Evolutionary conservation across 2,329 filamentous ascomycete species (phyloP), one percentile per base, ranked within the genome.

Genomic region (Anthostomella pinea): DNA sequence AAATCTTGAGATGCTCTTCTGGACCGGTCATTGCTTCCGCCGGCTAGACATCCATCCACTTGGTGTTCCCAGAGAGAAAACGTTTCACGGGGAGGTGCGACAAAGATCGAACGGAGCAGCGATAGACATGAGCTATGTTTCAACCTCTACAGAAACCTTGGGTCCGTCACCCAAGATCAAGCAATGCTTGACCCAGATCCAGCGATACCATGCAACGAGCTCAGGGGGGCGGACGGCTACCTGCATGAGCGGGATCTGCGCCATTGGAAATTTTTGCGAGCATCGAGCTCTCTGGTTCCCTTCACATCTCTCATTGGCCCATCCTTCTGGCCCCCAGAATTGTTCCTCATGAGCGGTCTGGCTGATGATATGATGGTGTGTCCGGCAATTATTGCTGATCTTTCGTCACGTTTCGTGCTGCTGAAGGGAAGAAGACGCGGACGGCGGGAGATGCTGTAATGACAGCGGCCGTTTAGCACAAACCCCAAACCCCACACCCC

Each of bases 401-500:
- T 17, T 23, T 30, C 29, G 30, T 36, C 24, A n/a, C n/a, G n/a
- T n/a, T n/a, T n/a, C n/a, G n/a, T n/a, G n/a, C n/a, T n/a, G n/a
- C n/a, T n/a, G n/a, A n/a, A n/a, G n/a, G n/a, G 6, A 22, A 31
- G n/a, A 31, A 31, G 29, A 20, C 13, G 16, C 3, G 17, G 28
- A 17, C 8, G 28, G 13, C 15, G 28, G 18, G 20, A 30, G 20
- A 17, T n/a, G 18, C 18, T 22, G 18, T 8, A 32, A 13, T n/a
- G n/a, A n/a, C n/a, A n/a, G n/a, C n/a, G n/a, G n/a, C n/a, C n/a
- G n/a, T n/a, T 46, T 48, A 53, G 30, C 41, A 52, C 48, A 47
- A 44, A 47, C 47, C 29, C 52, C 48, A 47, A 44, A 47, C 47
- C 29, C 52, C 54, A 58, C 54, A 53, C 56, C 53, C 49, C 38